Percentiles rank a stretch among this genome's conserved stretches.
Conservation (phyloP, 176 grass and related monocot genomes). For the Phoenix roebelenii region DNA sequence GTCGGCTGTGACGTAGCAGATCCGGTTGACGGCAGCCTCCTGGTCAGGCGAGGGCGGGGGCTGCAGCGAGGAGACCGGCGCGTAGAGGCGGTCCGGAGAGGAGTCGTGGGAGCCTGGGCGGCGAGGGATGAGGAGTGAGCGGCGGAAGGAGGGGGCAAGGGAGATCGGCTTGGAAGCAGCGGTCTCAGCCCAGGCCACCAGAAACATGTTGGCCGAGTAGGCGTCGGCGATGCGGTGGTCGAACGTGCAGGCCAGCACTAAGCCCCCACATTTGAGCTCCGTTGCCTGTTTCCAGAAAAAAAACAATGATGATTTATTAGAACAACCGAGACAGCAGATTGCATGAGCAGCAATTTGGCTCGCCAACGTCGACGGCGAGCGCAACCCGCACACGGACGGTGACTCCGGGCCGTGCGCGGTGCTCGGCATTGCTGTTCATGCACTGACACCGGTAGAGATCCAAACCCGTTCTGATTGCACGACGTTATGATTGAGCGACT, state of each 20-base stretch:
- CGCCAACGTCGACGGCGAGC: too few species aligned
- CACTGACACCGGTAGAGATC: too few species aligned
- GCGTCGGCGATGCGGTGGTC: conserved; percentile 85
- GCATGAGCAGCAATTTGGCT: too few species aligned
- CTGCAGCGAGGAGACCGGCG: conserved; percentile 25
- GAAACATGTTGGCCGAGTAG: conserved; percentile 85
- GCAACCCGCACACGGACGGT: too few species aligned
- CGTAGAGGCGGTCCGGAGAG: conserved; percentile 35
- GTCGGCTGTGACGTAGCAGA: conserved; percentile 32
- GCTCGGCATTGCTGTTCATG: too few species aligned
- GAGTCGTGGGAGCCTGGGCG: conserved; percentile 11
- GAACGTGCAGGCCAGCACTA: conserved; percentile 57
- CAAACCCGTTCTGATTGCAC: too few species aligned
- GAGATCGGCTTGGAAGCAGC: not conserved
- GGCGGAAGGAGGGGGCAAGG: conserved; percentile 27
- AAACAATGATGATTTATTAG: not conserved
- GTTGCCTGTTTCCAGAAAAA: conserved; percentile 27
- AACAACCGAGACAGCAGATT: too few species aligned
- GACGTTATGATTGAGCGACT: too few species aligned
- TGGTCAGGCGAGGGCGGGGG: not conserved
- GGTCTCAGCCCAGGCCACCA: conserved; percentile 44
- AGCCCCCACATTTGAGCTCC: conserved; percentile 47
- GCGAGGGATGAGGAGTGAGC: conserved; percentile 38
- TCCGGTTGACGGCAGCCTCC: conserved; percentile 33
- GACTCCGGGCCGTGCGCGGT: too few species aligned